Base-by-base conservation (phyloP, 352 stramenopile species). In the Globisporangium paddicum region DNA sequence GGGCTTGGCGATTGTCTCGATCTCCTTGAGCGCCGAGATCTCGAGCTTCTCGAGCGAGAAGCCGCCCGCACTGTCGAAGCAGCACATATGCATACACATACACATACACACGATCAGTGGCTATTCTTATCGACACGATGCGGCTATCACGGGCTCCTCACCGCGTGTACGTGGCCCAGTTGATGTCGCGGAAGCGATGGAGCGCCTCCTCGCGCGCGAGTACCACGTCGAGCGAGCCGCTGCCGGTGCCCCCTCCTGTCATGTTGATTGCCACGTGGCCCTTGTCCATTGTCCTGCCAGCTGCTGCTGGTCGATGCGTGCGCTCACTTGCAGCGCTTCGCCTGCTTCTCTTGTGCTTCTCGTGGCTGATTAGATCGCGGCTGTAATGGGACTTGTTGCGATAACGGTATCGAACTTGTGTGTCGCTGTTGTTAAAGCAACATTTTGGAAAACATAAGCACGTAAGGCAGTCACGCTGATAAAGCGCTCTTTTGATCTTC, bases 161-260 rank as follows among this genome's bases (percentile, higher is more conserved):
- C 83, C 86, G 83, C 57, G 86, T 93, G 71, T 95, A 95, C 21
- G 83, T 93, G 53, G 79, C 83, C 86, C 86, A 95, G 67, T 95
- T 95, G 65, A 95, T 95, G 65, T 95, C 86, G 52, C 86, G 82
- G 71, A 95, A 95, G 63, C 84, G 85, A 60, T 90, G 73, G 49
- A 95, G 69, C 60, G 86, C 86, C 67, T 95, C 84, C 66, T 95
- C 86, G 21, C 86, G 69, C 23, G 82, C 80, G 13, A 93, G 62
- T 38, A 66, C 79, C 41, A 93, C 83, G 57, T 95, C 86, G 28
- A 95, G 70, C 53, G 77, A 71, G 21, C 70, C 72, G 40, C 54
- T 19, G 9, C 30, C 30, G 14, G 25, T 14, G 3, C 52, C 63
- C 58, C 59, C 78, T 52, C 67, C 71, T 21, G 68, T 55, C 58